Percentiles rank a stretch among this genome's conserved stretches.
Conservation (phyloP, 2,329 filamentous ascomycete genomes). For the Akanthomyces lecanii region DNA sequence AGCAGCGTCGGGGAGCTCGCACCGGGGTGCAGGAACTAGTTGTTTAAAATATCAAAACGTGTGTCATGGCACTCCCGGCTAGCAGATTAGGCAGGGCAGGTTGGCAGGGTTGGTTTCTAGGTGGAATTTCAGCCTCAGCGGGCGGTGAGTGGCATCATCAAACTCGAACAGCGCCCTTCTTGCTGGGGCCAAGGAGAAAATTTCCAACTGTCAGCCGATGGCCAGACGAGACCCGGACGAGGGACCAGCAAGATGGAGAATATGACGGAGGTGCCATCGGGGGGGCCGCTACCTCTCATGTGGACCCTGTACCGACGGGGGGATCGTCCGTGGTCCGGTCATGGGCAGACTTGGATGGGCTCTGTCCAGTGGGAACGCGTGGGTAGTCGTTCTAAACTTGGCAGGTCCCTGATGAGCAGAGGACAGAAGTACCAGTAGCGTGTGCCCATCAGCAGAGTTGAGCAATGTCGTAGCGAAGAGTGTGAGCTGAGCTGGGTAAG, state of each 20-base stretch:
- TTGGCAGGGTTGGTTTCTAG: not conserved
- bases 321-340: slow-evolving; percentile 16
- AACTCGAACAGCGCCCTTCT: not conserved
- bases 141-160: slow-evolving; percentile 7
- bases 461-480: not conserved
- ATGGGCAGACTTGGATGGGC: not conserved
- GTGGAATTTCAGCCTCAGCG: slow-evolving; percentile 11
- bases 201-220: slow-evolving; percentile 13
- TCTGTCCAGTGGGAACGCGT: not conserved
- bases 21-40: not conserved
- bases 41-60: not conserved
- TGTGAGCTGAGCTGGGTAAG: not conserved
- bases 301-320: slow-evolving; percentile 15
- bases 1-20: not conserved
- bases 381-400: not conserved
- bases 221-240: slow-evolving; percentile 11
- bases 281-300: slow-evolving; percentile 9
- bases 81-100: slow-evolving; percentile 1
- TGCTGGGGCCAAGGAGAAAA: slow-evolving; percentile 8
- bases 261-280: slow-evolving; percentile 12
- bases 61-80: not conserved
- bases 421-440: not conserved
- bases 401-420: slow-evolving; percentile 9
- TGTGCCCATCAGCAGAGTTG: not conserved
- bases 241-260: slow-evolving; percentile 9